Conservation (phyloP, 2,329 filamentous ascomycete species). For the Fusarium sambucinum region DNA sequence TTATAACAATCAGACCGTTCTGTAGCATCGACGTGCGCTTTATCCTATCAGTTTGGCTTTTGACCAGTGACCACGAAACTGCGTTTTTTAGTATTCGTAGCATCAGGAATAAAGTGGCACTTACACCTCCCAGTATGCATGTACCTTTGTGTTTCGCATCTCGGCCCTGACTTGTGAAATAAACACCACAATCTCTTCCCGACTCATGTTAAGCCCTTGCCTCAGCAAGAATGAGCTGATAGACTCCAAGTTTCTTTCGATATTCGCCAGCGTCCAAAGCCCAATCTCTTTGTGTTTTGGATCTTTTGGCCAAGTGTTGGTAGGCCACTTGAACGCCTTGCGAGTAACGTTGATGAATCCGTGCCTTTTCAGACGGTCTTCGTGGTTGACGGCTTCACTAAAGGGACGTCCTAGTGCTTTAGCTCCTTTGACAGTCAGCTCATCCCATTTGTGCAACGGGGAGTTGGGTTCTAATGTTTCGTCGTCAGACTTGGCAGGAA, state of each 20-base stretch:
- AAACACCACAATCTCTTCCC: slow-evolving; percentile 19
- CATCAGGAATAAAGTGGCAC: fast-evolving
- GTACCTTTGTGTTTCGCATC: slow-evolving; percentile 17
- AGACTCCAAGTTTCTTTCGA: slow-evolving; percentile 14
- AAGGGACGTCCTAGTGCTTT: slow-evolving; percentile 13
- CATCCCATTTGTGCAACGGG: slow-evolving; percentile 20
- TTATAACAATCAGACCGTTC: no score
- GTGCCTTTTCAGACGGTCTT: slow-evolving; percentile 6
- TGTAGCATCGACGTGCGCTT: not conserved
- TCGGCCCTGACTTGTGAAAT: slow-evolving; percentile 19
- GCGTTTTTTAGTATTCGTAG: not conserved
- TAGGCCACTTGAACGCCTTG: slow-evolving; percentile 22
- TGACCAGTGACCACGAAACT: slow-evolving; percentile 26
- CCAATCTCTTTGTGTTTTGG: slow-evolving; percentile 29
- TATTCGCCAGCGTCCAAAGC: slow-evolving; percentile 25
- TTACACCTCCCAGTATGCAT: slow-evolving; percentile 34
- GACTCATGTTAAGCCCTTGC: slow-evolving; percentile 24
- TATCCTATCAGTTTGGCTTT: slow-evolving; percentile 2
- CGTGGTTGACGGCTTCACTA: slow-evolving; percentile 15
- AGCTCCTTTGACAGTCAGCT: slow-evolving; percentile 23
- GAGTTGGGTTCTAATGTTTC: slow-evolving; percentile 19
- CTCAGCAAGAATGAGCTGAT: slow-evolving; percentile 13
- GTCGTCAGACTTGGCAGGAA: slow-evolving; percentile 38
- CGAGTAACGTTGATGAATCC: slow-evolving; percentile 24
- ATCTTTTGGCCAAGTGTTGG: slow-evolving; percentile 31